These are phyloP conservation scores for Aotearoamyces nothofagi DNA, from an alignment of 2,329 filamentous ascomycete genomes.

Conservation along the genomic window DNA sequence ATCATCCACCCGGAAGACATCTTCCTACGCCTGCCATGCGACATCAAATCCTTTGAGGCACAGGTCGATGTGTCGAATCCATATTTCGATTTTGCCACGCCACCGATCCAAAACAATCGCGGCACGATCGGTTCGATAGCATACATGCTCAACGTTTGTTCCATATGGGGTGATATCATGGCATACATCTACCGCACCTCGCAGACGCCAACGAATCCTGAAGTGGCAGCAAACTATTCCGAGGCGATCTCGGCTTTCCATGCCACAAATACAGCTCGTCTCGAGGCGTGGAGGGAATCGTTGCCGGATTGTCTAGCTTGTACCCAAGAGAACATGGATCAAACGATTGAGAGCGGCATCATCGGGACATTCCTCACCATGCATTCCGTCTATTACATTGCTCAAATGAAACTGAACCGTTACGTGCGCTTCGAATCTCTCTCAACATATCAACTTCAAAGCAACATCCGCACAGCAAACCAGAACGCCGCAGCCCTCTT, in stretches of 20 bases:
- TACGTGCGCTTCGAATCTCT: slow-evolving; percentile 32
- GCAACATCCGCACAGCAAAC: slow-evolving; percentile 31
- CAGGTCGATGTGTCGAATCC: slow-evolving; percentile 41
- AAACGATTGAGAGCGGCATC: slow-evolving; percentile 34
- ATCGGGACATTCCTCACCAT: slow-evolving; percentile 45
- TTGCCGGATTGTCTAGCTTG: slow-evolving; percentile 40
- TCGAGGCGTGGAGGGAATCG: slow-evolving; percentile 41
- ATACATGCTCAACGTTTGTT: slow-evolving; percentile 44
- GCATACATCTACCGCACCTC: slow-evolving; percentile 39
- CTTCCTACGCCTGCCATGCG: slow-evolving; percentile 49
- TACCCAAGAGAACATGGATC: slow-evolving; percentile 39
- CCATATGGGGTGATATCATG: slow-evolving; percentile 51
- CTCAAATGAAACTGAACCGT: slow-evolving; percentile 49
- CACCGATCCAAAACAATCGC: slow-evolving; percentile 20
- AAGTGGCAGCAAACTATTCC: slow-evolving; percentile 20
- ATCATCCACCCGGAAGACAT: slow-evolving; percentile 49
- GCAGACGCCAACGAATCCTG: slow-evolving; percentile 20
- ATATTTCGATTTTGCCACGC: slow-evolving; percentile 38
- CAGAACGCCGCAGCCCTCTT: slow-evolving; percentile 37
- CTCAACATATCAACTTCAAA: slow-evolving; percentile 23
- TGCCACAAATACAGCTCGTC: slow-evolving; percentile 35
- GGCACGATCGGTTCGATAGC: slow-evolving; percentile 34
- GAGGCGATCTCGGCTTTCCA: too few species aligned
- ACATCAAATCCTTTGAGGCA: slow-evolving; percentile 44
- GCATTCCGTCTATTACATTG: slow-evolving; percentile 51